phyloP scores from a whole-genome alignment of 495 filamentous ascomycete species.

The Penicillium silybi region DNA sequence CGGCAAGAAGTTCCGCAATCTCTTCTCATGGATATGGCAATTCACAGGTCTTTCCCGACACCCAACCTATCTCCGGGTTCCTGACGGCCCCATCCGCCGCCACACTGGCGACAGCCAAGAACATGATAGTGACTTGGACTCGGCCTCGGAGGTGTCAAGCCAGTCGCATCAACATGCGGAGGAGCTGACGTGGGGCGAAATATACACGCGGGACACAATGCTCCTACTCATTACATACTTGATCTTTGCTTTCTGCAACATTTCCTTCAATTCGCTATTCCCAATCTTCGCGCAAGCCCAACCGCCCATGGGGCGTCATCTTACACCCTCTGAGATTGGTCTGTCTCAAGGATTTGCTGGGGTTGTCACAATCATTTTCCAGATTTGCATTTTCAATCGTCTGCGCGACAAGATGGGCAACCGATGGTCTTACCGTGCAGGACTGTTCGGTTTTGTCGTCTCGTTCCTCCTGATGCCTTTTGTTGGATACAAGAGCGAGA shows the following conservation, averaged over 20 bases:
- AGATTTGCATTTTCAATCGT: conserved; percentile 75
- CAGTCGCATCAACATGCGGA: conserved; percentile 27
- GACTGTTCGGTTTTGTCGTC: conserved; percentile 76
- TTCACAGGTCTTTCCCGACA: conserved; percentile 55
- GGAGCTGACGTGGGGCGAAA: conserved; percentile 42
- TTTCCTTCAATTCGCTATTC: conserved; percentile 86
- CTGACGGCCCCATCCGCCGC: conserved; percentile 18
- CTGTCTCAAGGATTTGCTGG: conserved; percentile 83
- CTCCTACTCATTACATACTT: conserved; percentile 76
- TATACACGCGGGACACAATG: conserved; percentile 76
- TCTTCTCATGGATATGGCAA: conserved; percentile 73
- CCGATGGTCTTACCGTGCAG: conserved; percentile 71
- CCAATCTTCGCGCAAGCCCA: conserved; percentile 79
- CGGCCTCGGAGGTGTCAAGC: conserved; percentile 40
- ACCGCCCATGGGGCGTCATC: conserved; percentile 68
- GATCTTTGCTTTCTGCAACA: conserved; percentile 84
- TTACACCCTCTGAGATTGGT: conserved; percentile 78
- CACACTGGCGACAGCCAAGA: conserved; percentile 28
- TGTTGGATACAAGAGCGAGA: conserved; percentile 68
- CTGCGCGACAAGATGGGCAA: conserved; percentile 82
- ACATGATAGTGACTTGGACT: conserved; percentile 42
- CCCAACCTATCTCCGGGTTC: conserved; percentile 55
- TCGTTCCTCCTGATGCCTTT: conserved; percentile 87
- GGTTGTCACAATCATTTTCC: conserved; percentile 79
- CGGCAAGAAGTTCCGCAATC: conserved; percentile 50